These are phyloP conservation scores for Zizania latifolia DNA, from an alignment of 176 grass and related monocot species.

Conservation along the genomic window DNA sequence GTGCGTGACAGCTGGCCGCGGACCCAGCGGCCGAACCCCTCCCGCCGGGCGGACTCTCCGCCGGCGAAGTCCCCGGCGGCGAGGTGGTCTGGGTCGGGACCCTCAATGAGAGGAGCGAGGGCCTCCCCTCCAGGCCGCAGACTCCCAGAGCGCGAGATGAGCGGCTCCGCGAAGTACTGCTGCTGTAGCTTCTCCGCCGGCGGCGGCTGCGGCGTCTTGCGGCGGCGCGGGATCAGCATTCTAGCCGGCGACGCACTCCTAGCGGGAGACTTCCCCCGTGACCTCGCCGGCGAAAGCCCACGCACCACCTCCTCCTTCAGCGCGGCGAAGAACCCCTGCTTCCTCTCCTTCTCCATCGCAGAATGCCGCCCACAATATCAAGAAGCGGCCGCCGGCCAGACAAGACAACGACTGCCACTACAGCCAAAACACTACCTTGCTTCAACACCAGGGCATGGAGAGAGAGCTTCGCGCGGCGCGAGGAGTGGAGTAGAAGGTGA, in stretches of 20 bases:
- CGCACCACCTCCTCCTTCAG: constrained; percentile 70
- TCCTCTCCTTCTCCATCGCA: constrained; percentile 75
- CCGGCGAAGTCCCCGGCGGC: constrained; percentile 28
- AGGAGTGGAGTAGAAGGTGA: constrained; percentile 44
- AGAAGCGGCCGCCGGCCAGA: not conserved
- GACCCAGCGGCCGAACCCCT: constrained; percentile 67
- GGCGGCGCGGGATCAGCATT: constrained; percentile 55
- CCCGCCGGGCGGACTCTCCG: constrained; percentile 34
- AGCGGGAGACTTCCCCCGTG: constrained; percentile 39
- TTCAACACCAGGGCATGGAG: constrained; percentile 35
- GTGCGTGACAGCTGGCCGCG: constrained; percentile 57
- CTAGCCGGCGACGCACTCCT: constrained; percentile 45
- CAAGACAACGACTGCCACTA: not conserved
- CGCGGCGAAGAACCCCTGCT: constrained; percentile 67
- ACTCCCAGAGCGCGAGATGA: constrained; percentile 58
- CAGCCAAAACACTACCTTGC: not conserved
- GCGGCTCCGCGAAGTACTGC: constrained; percentile 44
- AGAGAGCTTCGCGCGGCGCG: too few species aligned
- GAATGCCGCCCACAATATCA: constrained; percentile 15
- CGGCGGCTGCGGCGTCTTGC: constrained; percentile 34
- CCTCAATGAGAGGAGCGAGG: constrained; percentile 71
- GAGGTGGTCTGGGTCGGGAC: constrained; percentile 51
- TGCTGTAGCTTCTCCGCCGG: constrained; percentile 35
- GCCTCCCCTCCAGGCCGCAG: constrained; percentile 56
- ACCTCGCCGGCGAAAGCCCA: constrained; percentile 58